Evolutionary conservation across 805 yeast species (phyloP), one percentile per base, ranked within the genome.

Genomic region (Pichia eremophila): DNA sequence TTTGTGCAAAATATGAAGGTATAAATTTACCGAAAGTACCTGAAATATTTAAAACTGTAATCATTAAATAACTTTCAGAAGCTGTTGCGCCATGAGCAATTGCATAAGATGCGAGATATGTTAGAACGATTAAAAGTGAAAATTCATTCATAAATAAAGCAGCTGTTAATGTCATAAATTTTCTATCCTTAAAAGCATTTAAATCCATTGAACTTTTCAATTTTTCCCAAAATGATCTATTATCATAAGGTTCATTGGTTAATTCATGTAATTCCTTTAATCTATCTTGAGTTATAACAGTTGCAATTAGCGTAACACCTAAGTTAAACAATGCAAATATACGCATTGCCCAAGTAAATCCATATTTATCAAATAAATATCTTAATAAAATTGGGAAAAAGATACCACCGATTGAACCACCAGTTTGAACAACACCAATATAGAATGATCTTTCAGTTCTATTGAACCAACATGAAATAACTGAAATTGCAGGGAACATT

Each of bases 401-500:
- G 48, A 75, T 62, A 37, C 81, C 82, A 27, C 81, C 82, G 29
- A 77, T 53, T 3, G 78, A 71, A 2, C 79, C 80, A 18, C 81
- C 81, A 39, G 70, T 65, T 5, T 77, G 72, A 0, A 78, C 78
- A 0, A 70, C 50, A 39, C 77, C 73, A 15, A 73, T 65, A 1
- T 78, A 81, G 50, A 71, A 69, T 0, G 82, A 85, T 54, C 88
- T 65, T 55, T 72, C 77, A 22, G 62, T 63, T 40, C 66, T 63
- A 38, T 46, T 46, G 58, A 81, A 82, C 81, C 85, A 83, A 46
- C 82, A 83, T 17, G 83, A 78, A 1, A 81, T 71, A 17, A 77
- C 78, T 8, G 85, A 75, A 3, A 83, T 69, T 36, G 79, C 60
- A 0, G 88, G 87, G 8, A 81, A 73, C 65, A 79, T 73, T 34